phyloP scores from a whole-genome alignment of 257 asterid genomes.

The Oldenlandia corymbosa region DNA sequence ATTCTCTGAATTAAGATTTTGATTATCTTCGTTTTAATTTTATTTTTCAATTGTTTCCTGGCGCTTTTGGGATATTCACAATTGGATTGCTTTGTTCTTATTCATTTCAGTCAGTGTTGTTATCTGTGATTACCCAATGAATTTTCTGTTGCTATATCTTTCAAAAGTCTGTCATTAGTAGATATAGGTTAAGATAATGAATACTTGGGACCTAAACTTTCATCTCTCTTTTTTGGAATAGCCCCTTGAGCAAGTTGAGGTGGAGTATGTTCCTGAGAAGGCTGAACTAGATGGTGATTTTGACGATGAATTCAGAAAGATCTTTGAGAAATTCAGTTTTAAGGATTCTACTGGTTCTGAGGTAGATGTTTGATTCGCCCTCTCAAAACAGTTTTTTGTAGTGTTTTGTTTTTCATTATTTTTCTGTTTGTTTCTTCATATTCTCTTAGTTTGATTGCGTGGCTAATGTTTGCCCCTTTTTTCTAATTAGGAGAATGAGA shows the following conservation, averaged over 20 bases:
- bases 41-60: too few relatives aligned
- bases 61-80: too few relatives aligned
- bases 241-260: constrained; percentile 64
- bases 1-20: too few relatives aligned
- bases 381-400: not conserved
- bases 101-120: not conserved
- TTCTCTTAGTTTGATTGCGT: not conserved
- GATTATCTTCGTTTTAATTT: too few relatives aligned
- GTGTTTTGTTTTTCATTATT: not conserved
- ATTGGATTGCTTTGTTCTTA: too few relatives aligned
- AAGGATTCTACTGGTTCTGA: constrained; percentile 44
- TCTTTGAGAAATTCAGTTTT: constrained; percentile 83
- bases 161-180: too few relatives aligned
- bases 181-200: not conserved
- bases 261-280: constrained; percentile 87
- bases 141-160: not conserved
- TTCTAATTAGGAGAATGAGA: constrained; percentile 50
- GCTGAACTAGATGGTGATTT: constrained; percentile 60
- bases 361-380: constrained; percentile 30
- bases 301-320: constrained; percentile 75
- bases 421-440: not conserved
- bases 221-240: constrained; percentile 16
- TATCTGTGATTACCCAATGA: not conserved
- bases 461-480: not conserved
- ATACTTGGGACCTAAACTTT: not conserved